Evolutionary conservation across 768 basidiomycete species (phyloP), one percentile per base, ranked within the genome.

Genomic region (Lactarius hengduanensis): DNA sequence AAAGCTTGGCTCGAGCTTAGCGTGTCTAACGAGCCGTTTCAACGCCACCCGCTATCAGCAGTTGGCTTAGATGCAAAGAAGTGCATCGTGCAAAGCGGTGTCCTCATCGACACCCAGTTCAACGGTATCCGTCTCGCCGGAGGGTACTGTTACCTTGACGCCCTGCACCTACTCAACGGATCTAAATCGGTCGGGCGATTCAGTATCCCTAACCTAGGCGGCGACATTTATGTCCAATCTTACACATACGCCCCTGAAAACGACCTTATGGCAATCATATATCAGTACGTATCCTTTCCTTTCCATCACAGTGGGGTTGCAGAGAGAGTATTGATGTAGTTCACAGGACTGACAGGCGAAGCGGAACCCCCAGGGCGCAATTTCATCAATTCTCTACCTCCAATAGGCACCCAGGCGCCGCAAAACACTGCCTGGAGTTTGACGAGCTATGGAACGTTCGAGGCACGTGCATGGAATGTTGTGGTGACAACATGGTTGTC

Each of bases 341-440:
- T 34, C 28, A 53, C 50, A 66, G 61, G 18, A 22, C 61, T 20
- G 30, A 61, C 43, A 20, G 32, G 45, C 43, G 28, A 56, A 34
- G 26, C 0, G 38, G 38, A 8, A 10, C 15, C 1, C 40, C 32
- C n/a, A 36, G 18, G 38, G 26, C 53, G 2, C 38, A 62, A 18
- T 43, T 66, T 7, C 61, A 58, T 58, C 61, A 66, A 54, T 66
- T 66, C 65, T 66, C 65, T 22, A 66, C 65, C 22, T 61, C 61
- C 47, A 16, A 15, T 26, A 2, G 5, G 6, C 61, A 66, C 40
- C 61, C 65, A 34, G 32, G 40, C 30, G 61, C 65, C 3, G 16
- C 57, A 41, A 62, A 62, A 18, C 28, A 53, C 20, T 28, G 20
- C 30, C n/a, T 62, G n/a, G 57, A 59, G 15, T 57, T 66, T 38